phyloP scores from a whole-genome alignment of 2,329 filamentous ascomycete species.

The Elsinoe necatrix region DNA sequence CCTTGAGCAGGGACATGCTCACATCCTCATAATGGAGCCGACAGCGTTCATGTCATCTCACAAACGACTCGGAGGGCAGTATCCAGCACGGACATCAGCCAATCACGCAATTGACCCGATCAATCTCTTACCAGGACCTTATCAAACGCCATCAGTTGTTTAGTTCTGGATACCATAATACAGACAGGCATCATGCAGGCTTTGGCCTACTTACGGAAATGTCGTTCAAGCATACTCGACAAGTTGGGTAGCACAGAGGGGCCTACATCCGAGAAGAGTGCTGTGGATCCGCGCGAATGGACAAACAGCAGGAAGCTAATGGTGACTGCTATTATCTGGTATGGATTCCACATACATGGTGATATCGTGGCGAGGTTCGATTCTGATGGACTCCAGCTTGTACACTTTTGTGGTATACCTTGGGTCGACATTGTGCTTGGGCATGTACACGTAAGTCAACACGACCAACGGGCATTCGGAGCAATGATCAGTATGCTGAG shows the following conservation, averaged over 20 bases:
- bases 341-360: not conserved
- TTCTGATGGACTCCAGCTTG: not conserved
- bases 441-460: conserved; percentile 2
- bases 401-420: conserved; percentile 14
- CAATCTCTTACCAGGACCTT: too few species aligned
- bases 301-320: not conserved
- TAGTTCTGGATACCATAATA: too few species aligned
- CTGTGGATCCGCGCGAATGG: not conserved
- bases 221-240: not conserved
- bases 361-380: not conserved
- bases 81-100: too few species aligned
- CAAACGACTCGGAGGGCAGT: too few species aligned
- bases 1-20: not conserved
- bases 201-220: not conserved
- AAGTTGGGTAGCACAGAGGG: not conserved
- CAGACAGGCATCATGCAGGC: too few species aligned
- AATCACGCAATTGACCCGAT: too few species aligned
- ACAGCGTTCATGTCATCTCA: not conserved
- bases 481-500: too few species aligned
- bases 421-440: conserved; percentile 3
- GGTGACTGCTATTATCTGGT: conserved; percentile 2
- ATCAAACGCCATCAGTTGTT: too few species aligned
- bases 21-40: not conserved
- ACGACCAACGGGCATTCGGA: too few species aligned
- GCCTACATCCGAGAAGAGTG: not conserved